Base-by-base conservation (phyloP, 73 alveolate species). In the Breviolum minutum region DNA sequence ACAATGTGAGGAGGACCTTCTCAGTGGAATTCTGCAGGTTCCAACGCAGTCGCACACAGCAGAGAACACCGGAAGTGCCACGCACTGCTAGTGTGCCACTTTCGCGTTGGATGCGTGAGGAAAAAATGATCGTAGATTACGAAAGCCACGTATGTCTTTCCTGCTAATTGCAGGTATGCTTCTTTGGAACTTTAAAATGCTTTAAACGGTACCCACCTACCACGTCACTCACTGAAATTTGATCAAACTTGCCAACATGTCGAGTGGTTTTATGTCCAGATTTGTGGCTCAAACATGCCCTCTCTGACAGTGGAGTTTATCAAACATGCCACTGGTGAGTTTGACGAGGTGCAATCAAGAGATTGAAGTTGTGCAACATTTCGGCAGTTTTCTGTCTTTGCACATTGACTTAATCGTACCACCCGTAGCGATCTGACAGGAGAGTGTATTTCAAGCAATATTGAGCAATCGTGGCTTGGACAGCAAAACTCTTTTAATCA, bases 241-340 rank as follows among this genome's bases (percentile, higher is more conserved):
- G 3, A 40, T 40, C 54, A 40, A 40, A 3, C 0, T 40, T 40
- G 77, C 77, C 24, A 40, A 40, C 54, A 40, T 40, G 54, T 40
- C 54, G 5, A 40, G 54, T n/a, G 11, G 24, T 66, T 11, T 66
- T 17, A 66, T 61, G 0, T 13, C 29, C 5, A 81, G 98, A 88
- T 26, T 60, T 32, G 87, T 92, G 89, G 98, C 73, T 62, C 89
- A 60, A 27, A 82, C 98, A 92, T 92, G 98, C 98, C 98, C 32
- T 81, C 98, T 19, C 80, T 92, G 66, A 92, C 91, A 16, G 98
- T 92, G 80, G 98, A 92, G 91, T 92, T 70, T 62, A 60, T 92
- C 98, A 92, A 92, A 66, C 98, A 92, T 92, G 98, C 98, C 66
- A 74, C 98, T 30, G 98, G 98, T n/a, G 98, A 92, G 98, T 92